These are phyloP conservation scores for Camellia lanceoleosa DNA, from an alignment of 148 eudicot species.

Conservation along the genomic window DNA sequence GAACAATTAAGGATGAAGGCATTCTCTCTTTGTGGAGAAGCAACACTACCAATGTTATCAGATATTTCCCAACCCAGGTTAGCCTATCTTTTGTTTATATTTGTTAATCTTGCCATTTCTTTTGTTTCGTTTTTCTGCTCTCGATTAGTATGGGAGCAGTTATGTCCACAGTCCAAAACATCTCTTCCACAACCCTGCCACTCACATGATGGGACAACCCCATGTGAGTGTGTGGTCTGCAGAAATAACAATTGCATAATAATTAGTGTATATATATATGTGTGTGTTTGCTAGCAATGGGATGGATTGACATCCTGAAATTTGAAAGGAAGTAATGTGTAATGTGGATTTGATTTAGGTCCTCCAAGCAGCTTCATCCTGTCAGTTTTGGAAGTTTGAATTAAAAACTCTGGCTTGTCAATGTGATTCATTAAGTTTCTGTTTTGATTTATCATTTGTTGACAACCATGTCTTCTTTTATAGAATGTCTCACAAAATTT, in stretches of 20 bases:
- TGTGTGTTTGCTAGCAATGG: not conserved
- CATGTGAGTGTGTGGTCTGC: not conserved
- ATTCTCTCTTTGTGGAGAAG: conserved; percentile 68
- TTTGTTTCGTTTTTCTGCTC: not conserved
- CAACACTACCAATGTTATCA: conserved; percentile 74
- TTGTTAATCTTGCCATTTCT: not conserved
- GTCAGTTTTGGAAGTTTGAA: not conserved
- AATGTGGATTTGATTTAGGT: not conserved
- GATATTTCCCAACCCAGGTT: conserved; percentile 94
- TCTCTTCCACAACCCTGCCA: not conserved
- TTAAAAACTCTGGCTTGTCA: not conserved
- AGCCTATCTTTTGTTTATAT: not conserved
- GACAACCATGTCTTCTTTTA: not conserved
- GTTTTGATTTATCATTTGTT: not conserved
- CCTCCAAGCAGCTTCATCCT: conserved; percentile 1
- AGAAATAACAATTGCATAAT: not conserved
- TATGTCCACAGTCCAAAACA: not conserved
- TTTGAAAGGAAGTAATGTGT: not conserved
- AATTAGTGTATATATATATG: too few species aligned
- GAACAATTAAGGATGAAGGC: conserved; percentile 77
- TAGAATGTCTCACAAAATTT: not conserved
- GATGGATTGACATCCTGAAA: not conserved
- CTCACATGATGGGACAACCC: not conserved
- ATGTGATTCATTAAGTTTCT: not conserved
- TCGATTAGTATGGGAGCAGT: not conserved